A percentile compares a stretch with the other conserved stretches of the same genome.
Evolutionary conservation across 2,329 filamentous ascomycete genomes (phyloP).

Genomic region (Cladophialophora yegresii): DNA sequence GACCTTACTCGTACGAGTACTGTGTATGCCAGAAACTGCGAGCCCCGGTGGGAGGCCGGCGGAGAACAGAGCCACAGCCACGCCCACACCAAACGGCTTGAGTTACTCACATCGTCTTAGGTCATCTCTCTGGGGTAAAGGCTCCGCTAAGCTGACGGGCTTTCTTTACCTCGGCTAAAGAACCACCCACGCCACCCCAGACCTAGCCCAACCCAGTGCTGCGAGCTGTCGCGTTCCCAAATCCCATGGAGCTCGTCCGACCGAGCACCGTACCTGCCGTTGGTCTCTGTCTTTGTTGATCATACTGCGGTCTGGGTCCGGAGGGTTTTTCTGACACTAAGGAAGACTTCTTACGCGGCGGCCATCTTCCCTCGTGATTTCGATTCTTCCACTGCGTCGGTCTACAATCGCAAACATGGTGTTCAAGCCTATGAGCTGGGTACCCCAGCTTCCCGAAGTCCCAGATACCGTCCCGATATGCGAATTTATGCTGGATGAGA

Average conservation of each 20-base stretch:
- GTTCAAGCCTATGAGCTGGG: conserved; percentile 47
- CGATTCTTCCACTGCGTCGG: neutral
- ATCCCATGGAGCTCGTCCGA: conserved; percentile 14
- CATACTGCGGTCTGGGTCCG: neutral
- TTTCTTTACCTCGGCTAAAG: conserved; percentile 12
- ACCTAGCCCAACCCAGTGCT: neutral
- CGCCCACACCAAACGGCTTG: neutral
- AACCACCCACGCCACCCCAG: neutral
- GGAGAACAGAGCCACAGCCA: neutral
- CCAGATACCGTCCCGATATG: conserved; percentile 74
- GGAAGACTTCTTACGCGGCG: neutral
- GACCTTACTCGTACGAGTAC: too few relatives aligned
- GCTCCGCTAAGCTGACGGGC: neutral
- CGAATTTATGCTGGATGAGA: conserved; percentile 75
- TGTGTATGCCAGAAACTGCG: too few relatives aligned
- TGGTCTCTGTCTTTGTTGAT: neutral
- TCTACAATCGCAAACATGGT: conserved; percentile 45
- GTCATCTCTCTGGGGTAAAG: neutral
- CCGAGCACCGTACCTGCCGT: neutral
- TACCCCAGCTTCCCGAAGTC: conserved; percentile 53
- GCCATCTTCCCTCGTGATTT: neutral
- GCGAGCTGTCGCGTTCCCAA: conserved; percentile 2
- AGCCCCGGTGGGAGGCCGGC: neutral
- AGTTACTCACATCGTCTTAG: neutral
- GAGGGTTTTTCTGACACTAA: neutral